These are phyloP conservation scores for Asterochloris sp. DNA, from an alignment of 139 green algal species.

Conservation along the genomic window DNA sequence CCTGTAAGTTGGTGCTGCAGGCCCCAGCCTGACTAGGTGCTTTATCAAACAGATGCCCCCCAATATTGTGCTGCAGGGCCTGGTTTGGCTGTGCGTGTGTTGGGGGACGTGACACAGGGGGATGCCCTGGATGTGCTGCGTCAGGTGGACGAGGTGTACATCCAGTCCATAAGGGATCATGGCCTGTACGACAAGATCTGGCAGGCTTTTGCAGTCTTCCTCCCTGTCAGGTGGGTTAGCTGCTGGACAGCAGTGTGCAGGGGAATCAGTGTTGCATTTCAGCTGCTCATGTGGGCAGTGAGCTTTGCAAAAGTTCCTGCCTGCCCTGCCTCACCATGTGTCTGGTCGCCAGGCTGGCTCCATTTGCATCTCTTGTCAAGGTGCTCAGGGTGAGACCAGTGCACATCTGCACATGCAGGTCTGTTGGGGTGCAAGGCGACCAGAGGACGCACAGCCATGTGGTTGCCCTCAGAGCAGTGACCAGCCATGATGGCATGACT, in stretches of 20 bases:
- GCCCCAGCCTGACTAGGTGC: too few species aligned
- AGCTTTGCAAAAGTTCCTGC: too few species aligned
- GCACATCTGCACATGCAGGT: conserved; percentile 3
- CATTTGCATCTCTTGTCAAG: too few species aligned
- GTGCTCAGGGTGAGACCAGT: background rate
- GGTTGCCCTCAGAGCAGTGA: conserved; percentile 87
- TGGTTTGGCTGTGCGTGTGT: conserved; percentile 91
- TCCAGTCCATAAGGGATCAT: conserved; percentile 87
- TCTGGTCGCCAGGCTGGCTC: too few species aligned
- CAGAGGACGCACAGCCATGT: conserved; percentile 93
- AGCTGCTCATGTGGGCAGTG: too few species aligned
- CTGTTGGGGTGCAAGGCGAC: conserved; percentile 89
- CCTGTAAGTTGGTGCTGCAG: too few species aligned
- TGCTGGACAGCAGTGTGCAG: background rate
- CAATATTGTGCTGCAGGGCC: conserved; percentile 51
- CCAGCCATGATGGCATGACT: conserved; percentile 95
- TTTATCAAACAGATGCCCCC: too few species aligned
- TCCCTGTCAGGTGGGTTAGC: conserved; percentile 77
- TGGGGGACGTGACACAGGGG: conserved; percentile 91
- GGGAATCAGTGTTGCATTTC: too few species aligned
- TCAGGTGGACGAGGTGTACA: conserved; percentile 95
- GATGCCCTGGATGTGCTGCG: conserved; percentile 67
- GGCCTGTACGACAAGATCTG: conserved; percentile 99
- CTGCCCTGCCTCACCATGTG: too few species aligned
- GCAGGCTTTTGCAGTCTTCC: conserved; percentile 99